These are phyloP conservation scores for Linnemannia exigua DNA, from an alignment of 192 early-diverging fungal genomes.

Conservation along the genomic window DNA sequence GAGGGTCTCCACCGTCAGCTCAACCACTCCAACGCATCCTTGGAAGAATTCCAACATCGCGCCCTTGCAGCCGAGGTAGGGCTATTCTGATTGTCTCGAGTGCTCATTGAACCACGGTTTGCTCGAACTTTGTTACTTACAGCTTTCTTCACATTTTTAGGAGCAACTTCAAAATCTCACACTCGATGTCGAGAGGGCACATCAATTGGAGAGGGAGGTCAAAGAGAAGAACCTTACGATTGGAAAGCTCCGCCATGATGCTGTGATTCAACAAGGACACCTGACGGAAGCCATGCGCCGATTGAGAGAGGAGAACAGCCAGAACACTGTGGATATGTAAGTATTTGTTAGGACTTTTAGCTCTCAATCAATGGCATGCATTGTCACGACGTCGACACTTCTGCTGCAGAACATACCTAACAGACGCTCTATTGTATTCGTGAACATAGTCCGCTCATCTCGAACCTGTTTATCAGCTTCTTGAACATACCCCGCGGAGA, in stretches of 20 bases:
- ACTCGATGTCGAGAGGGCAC: slow-evolving; percentile 62
- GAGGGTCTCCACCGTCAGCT: slow-evolving; percentile 70
- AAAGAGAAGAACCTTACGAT: slow-evolving; percentile 80
- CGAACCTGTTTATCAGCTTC: slow-evolving; percentile 92
- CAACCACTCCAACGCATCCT: slow-evolving; percentile 48
- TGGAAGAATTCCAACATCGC: slow-evolving; percentile 70
- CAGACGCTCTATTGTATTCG: neutral
- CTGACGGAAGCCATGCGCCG: slow-evolving; percentile 93
- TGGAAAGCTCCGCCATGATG: slow-evolving; percentile 84
- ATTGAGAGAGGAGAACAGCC: slow-evolving; percentile 81
- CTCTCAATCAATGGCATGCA: neutral
- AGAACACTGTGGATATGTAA: slow-evolving; percentile 84
- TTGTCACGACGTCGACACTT: neutral
- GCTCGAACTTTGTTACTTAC: slow-evolving; percentile 37
- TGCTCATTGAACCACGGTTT: slow-evolving; percentile 5
- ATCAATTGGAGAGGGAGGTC: slow-evolving; percentile 74
- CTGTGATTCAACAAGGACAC: slow-evolving; percentile 90
- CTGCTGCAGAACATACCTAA: slow-evolving; percentile 1
- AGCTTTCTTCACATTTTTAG: slow-evolving; percentile 39
- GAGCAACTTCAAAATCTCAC: slow-evolving; percentile 70
- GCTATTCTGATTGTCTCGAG: neutral
- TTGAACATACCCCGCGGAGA: slow-evolving; percentile 89
- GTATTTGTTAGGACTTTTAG: neutral
- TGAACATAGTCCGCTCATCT: slow-evolving; percentile 79
- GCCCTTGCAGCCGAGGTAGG: slow-evolving; percentile 72